phyloP scores from a whole-genome alignment of 2,329 filamentous ascomycete species.

The Lachnellula hyalina region DNA sequence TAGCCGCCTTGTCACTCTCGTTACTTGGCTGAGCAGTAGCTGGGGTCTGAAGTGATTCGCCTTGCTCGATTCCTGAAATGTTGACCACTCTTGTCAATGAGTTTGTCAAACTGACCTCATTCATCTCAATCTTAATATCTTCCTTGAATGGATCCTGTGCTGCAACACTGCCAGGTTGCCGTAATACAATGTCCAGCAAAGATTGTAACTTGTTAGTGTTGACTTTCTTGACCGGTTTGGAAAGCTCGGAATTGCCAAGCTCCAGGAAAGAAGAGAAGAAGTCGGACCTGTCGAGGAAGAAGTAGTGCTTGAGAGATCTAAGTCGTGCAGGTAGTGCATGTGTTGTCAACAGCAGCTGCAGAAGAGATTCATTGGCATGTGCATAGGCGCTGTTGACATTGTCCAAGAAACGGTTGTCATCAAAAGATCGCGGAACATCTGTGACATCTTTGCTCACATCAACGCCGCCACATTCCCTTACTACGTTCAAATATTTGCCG shows the following conservation, averaged over 20 bases:
- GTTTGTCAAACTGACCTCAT: conserved; percentile 81
- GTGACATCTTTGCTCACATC: conserved; percentile 84
- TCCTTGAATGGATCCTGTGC: conserved; percentile 93
- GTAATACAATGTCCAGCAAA: conserved; percentile 56
- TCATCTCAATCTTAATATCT: conserved; percentile 95
- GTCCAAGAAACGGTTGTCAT: conserved; percentile 85
- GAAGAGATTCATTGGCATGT: conserved; percentile 87
- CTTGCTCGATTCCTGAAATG: conserved; percentile 87
- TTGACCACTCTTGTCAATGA: conserved; percentile 92
- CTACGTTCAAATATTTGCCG: conserved; percentile 98
- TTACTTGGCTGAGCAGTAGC: conserved; percentile 63
- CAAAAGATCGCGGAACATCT: conserved; percentile 85
- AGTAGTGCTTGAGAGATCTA: conserved; percentile 94
- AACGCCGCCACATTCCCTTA: conserved; percentile 92
- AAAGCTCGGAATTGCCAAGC: conserved; percentile 80
- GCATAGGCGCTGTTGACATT: conserved; percentile 96
- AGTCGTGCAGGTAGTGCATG: conserved; percentile 84
- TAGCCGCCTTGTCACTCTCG: conserved; percentile 77
- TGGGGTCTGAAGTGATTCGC: conserved; percentile 69
- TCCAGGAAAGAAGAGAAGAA: conserved; percentile 99
- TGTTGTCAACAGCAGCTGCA: conserved; percentile 86
- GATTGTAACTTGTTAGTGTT: conserved; percentile 71
- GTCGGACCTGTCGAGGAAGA: conserved; percentile 95
- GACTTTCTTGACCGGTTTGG: conserved; percentile 81
- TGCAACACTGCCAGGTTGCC: conserved; percentile 82